Conservation (phyloP, 768 basidiomycete genomes). For the Kwoniella shandongensis region DNA sequence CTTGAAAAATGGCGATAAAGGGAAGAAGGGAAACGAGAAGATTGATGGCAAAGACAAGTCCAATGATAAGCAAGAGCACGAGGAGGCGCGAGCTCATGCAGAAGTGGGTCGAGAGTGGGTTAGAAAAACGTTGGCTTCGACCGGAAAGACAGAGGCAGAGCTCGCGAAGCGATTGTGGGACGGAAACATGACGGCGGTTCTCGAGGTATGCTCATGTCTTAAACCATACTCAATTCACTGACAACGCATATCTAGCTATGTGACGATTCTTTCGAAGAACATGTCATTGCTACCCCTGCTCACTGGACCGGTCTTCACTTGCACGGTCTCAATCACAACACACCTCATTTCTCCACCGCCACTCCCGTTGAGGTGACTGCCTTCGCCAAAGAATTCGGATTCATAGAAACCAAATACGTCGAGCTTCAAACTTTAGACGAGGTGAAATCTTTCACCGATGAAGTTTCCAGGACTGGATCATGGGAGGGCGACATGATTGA, state of each 20-base stretch:
- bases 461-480: conserved; percentile 65
- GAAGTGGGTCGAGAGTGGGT: conserved; percentile 84
- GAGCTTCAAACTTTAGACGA: conserved; percentile 63
- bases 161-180: conserved; percentile 75
- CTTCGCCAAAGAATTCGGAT: conserved; percentile 88
- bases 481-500: conserved; percentile 86
- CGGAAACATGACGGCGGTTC: conserved; percentile 81
- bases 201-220: conserved; percentile 65
- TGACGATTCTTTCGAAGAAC: conserved; percentile 95
- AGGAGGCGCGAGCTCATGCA: conserved; percentile 64
- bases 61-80: conserved; percentile 6
- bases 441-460: conserved; percentile 71
- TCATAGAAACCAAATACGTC: conserved; percentile 72
- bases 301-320: conserved; percentile 87
- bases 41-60: conserved; percentile 11
- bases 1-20: neutral
- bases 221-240: neutral
- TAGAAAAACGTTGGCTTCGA: conserved; percentile 62
- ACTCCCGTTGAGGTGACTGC: conserved; percentile 66
- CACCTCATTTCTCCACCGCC: conserved; percentile 68
- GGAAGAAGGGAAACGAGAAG: conserved; percentile 16
- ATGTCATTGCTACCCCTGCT: conserved; percentile 78
- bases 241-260: conserved; percentile 67
- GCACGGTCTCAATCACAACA: conserved; percentile 79
- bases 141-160: conserved; percentile 68